phyloP scores from a whole-genome alignment of 306 rosid species.

The Prunus armeniaca region DNA sequence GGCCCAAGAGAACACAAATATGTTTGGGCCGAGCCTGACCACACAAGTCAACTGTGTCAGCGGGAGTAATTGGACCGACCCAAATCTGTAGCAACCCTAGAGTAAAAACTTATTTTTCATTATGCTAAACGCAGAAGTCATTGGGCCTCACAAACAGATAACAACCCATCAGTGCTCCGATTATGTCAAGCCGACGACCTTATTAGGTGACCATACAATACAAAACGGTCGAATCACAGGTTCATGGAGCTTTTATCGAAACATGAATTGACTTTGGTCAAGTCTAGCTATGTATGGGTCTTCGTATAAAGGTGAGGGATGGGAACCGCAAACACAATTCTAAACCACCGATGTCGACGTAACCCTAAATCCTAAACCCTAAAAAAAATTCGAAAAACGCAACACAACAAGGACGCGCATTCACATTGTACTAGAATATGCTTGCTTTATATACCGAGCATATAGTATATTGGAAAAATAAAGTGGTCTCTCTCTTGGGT shows the following conservation, averaged over 20 bases:
- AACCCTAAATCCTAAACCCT: too few relatives aligned
- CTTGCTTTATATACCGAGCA: too few relatives aligned
- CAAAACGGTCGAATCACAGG: too few relatives aligned
- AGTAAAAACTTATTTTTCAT: background rate
- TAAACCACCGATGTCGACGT: too few relatives aligned
- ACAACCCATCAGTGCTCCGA: background rate
- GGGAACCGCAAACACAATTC: too few relatives aligned
- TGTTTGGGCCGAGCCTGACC: background rate
- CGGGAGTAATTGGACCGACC: background rate
- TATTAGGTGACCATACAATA: background rate
- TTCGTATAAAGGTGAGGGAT: too few relatives aligned
- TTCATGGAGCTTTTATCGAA: too few relatives aligned
- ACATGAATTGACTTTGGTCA: too few relatives aligned
- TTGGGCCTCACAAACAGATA: background rate
- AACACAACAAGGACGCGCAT: too few relatives aligned
- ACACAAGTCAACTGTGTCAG: background rate
- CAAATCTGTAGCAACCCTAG: background rate
- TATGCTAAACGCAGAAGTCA: background rate
- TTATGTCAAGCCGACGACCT: background rate
- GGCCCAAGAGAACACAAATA: background rate
- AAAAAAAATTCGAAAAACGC: too few relatives aligned
- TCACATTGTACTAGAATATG: too few relatives aligned
- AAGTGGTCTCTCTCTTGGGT: background rate
- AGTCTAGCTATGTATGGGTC: too few relatives aligned
- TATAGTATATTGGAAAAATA: background rate